Evolutionary conservation across 169 alveolate genomes (phyloP).

Genomic region (Cryptosporidium muris): DNA sequence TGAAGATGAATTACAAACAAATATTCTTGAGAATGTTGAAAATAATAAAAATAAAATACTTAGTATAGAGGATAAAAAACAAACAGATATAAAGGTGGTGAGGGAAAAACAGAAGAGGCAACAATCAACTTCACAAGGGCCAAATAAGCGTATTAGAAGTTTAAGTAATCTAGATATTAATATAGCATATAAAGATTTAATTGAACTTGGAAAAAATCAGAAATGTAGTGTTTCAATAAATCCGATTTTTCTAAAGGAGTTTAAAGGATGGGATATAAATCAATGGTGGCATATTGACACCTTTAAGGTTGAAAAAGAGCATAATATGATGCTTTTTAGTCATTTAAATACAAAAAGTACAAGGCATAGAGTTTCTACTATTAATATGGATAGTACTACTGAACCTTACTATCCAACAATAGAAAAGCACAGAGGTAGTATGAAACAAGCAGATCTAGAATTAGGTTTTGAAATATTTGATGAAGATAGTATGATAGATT

Average conservation of each 20-base stretch:
- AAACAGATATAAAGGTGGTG: neutral
- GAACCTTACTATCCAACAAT: neutral
- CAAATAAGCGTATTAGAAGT: slow-evolving; percentile 30
- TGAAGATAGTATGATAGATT: neutral
- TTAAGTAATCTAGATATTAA: slow-evolving; percentile 28
- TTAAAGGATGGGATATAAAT: slow-evolving; percentile 36
- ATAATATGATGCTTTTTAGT: neutral
- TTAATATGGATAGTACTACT: too few relatives aligned
- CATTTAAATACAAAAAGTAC: neutral
- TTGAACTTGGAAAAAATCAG: neutral
- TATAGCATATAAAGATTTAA: slow-evolving; percentile 2
- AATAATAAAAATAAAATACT: neutral
- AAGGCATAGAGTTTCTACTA: slow-evolving; percentile 6
- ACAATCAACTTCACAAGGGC: neutral
- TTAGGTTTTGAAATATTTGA: slow-evolving; percentile 35
- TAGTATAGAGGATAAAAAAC: neutral
- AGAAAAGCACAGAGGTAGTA: slow-evolving; percentile 41
- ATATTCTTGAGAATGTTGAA: slow-evolving; percentile 4
- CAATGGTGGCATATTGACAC: slow-evolving; percentile 42
- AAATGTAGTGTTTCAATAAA: neutral
- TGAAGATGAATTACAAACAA: neutral
- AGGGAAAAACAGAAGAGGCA: neutral
- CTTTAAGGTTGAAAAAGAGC: slow-evolving; percentile 4
- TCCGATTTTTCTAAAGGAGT: neutral
- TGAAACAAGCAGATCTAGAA: neutral